These are phyloP conservation scores for Fusarium sp. DNA, from an alignment of 2,329 filamentous ascomycete genomes.

Conservation along the genomic window DNA sequence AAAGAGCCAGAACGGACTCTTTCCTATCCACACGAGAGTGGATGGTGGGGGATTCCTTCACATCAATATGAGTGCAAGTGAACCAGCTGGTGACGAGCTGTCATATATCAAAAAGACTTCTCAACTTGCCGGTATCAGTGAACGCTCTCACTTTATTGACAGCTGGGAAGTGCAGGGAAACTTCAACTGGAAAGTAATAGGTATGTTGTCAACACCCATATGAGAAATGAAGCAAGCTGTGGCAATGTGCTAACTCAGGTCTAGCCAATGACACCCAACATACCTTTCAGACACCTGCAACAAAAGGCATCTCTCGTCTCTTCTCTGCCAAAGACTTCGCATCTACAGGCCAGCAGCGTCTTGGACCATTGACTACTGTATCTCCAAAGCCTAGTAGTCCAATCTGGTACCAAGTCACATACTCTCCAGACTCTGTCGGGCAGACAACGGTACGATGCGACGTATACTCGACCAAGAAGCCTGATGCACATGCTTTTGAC, in stretches of 20 bases:
- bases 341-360: not conserved
- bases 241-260: not conserved
- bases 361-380: not conserved
- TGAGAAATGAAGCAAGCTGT: not conserved
- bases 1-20: not conserved
- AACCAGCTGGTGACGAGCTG: not conserved
- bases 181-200: not conserved
- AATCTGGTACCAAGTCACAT: constrained; percentile 25
- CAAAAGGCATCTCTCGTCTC: not conserved
- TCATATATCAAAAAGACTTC: not conserved
- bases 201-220: not conserved
- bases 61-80: not conserved
- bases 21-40: not conserved
- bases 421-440: constrained; percentile 11
- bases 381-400: not conserved
- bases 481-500: not conserved
- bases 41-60: not conserved
- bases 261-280: not conserved
- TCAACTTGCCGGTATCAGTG: not conserved
- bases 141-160: not conserved
- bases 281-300: not conserved
- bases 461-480: constrained; percentile 10
- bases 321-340: not conserved
- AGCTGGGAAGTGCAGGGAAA: not conserved
- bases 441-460: constrained; percentile 21